Percentiles rank a stretch among this genome's conserved stretches.
Conservation (phyloP, 2,329 filamentous ascomycete species). For the Sporothrix protearum region DNA sequence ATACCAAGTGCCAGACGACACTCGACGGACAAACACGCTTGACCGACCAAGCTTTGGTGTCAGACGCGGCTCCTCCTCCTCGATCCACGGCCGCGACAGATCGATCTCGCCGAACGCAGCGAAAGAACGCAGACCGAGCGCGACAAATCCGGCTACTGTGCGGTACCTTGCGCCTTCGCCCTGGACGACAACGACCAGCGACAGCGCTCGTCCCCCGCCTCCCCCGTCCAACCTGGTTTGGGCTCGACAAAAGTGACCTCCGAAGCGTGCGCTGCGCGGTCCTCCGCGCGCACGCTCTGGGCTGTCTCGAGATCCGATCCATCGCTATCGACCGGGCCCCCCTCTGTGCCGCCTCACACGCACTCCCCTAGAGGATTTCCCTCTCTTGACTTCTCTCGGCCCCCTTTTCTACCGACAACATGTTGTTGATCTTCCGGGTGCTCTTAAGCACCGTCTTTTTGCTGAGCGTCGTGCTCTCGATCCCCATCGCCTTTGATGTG, state of each 20-base stretch:
- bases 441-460: slow-evolving; percentile 81
- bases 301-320: background rate
- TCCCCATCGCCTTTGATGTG: slow-evolving; percentile 96
- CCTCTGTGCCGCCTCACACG: background rate
- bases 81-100: background rate
- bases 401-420: slow-evolving; percentile 37
- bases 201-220: background rate
- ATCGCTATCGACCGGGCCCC: background rate
- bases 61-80: slow-evolving; percentile 6
- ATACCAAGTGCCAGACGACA: background rate
- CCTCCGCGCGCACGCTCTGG: slow-evolving; percentile 20
- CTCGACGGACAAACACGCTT: background rate
- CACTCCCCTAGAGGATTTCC: background rate
- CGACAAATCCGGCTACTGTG: background rate
- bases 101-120: background rate
- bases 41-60: background rate
- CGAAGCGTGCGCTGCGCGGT: slow-evolving; percentile 24
- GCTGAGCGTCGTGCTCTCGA: slow-evolving; percentile 87
- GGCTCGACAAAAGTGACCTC: background rate
- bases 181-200: slow-evolving; percentile 2
- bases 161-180: background rate
- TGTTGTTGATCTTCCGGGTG: slow-evolving; percentile 79
- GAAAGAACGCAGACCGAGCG: background rate
- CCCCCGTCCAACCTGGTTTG: background rate
- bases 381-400: background rate